Base-by-base conservation (phyloP, 805 yeast species). In the Jamesozyma spencerorum region DNA sequence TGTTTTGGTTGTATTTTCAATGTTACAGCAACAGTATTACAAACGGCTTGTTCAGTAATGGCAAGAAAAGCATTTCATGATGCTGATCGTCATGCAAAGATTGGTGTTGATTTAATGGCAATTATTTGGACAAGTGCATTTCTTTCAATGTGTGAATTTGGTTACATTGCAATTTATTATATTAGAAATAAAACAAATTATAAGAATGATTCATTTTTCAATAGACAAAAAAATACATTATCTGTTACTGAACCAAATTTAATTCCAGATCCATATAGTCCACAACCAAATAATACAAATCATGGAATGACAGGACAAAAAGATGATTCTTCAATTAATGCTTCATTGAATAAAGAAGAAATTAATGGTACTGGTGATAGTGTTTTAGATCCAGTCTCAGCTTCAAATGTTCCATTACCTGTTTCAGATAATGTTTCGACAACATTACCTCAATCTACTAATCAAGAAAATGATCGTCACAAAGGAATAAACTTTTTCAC, bases 11-110 rank as follows among this genome's bases (percentile, higher is more conserved):
- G 74, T 35, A 41, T 82, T 38, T 74, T 77, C 57, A 63, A 67
- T 44, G 65, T 75, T 30, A 79, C 80, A 37, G 85, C 81, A 40
- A 81, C 82, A 34, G 66, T 84, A 11, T 66, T 81, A 55, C 74
- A 77, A 59, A 85, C 95, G 27, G 92, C 94, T 2, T 83, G 75
- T 34, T 62, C 72, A 46, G 94, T 81, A n/a, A 57, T 83, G 66
- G 92, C 85, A 36, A 79, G 71, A 58, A 69, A 77, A 52, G 80
- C 81, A 20, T 88, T 88, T 72, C 55, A 60, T 31, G 57, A 65
- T 44, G 72, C 60, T 22, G 70, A 65, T 33, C 54, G 67, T 46
- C 43, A 48, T 13, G 69, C 78, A 32, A 65, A 70, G 40, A 47
- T 82, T 43, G 85, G 86, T 46, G 69, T 75, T 26, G 63, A 74